These are phyloP conservation scores for Luzula sylvatica DNA, from an alignment of 176 grass and related monocot species.

Conservation along the genomic window DNA sequence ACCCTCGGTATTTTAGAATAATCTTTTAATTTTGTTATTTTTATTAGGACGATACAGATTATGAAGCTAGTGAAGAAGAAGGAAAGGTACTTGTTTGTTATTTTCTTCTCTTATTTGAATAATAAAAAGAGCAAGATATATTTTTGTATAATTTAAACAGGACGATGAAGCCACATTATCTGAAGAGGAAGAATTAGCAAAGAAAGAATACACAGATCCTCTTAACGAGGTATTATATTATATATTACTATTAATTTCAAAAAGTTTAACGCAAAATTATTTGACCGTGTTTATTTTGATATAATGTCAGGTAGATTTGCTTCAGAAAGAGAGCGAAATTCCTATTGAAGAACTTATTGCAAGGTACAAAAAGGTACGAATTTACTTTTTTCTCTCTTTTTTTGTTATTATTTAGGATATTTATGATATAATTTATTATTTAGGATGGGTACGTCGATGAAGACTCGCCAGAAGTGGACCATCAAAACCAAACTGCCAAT, in stretches of 20 bases:
- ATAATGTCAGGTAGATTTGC: conserved; percentile 58
- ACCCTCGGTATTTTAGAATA: neutral
- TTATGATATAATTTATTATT: conserved; percentile 33
- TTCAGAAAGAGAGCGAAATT: conserved; percentile 92
- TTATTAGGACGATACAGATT: conserved; percentile 77
- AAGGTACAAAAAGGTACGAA: conserved; percentile 71
- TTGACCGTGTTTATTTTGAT: conserved; percentile 1
- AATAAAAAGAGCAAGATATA: conserved; percentile 1
- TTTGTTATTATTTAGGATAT: conserved; percentile 16
- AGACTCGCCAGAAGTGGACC: conserved; percentile 37
- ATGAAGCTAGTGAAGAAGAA: conserved; percentile 42
- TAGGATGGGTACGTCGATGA: conserved; percentile 77
- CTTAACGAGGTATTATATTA: conserved; percentile 49
- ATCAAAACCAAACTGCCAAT: conserved; percentile 37
- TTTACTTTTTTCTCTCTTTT: conserved; percentile 14
- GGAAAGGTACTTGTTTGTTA: conserved; percentile 51
- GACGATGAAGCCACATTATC: conserved; percentile 92
- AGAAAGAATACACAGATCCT: conserved; percentile 55
- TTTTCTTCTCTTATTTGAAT: conserved; percentile 4
- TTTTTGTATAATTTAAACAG: conserved; percentile 33
- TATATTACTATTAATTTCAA: neutral
- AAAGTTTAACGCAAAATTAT: neutral
- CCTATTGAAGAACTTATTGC: conserved; percentile 85
- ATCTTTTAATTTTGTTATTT: neutral
- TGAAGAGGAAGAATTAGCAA: conserved; percentile 93